A percentile compares a stretch with the other conserved stretches of the same genome.
phyloP scores from a whole-genome alignment of 1,284 basidiomycete species.

The Marasmius tenuissimus region DNA sequence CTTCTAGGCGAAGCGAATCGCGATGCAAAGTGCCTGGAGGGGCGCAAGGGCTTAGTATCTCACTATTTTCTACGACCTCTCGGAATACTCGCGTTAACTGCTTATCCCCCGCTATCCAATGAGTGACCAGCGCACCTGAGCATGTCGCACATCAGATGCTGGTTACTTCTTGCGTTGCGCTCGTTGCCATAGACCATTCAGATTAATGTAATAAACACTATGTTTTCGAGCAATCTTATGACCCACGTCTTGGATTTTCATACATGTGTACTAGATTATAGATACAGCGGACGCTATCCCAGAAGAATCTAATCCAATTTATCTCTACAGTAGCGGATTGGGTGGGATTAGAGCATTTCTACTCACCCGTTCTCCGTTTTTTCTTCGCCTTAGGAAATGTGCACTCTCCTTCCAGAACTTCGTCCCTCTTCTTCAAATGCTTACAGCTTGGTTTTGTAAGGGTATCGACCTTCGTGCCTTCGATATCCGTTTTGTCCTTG shows the following conservation, averaged over 20 bases:
- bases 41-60: conserved; percentile 42
- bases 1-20: conserved; percentile 62
- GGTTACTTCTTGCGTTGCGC: not conserved
- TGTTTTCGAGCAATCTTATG: not conserved
- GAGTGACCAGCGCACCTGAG: not conserved
- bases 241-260: not conserved
- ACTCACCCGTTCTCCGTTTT: conserved; percentile 20
- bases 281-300: not conserved
- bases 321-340: no score
- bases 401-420: conserved; percentile 6
- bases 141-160: not conserved
- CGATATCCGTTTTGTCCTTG: not conserved
- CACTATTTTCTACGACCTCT: conserved; percentile 10
- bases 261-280: not conserved
- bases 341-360: no score
- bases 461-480: not conserved
- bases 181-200: not conserved
- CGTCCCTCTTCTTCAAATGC: not conserved
- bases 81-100: no score
- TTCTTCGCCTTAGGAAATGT: conserved; percentile 11
- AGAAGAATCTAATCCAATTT: no score
- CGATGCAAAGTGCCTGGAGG: conserved; percentile 76
- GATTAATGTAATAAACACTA: conserved; percentile 4
- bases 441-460: not conserved
- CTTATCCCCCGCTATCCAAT: no score